phyloP scores from a whole-genome alignment of 345 rosid species.

The Acer saccharum region DNA sequence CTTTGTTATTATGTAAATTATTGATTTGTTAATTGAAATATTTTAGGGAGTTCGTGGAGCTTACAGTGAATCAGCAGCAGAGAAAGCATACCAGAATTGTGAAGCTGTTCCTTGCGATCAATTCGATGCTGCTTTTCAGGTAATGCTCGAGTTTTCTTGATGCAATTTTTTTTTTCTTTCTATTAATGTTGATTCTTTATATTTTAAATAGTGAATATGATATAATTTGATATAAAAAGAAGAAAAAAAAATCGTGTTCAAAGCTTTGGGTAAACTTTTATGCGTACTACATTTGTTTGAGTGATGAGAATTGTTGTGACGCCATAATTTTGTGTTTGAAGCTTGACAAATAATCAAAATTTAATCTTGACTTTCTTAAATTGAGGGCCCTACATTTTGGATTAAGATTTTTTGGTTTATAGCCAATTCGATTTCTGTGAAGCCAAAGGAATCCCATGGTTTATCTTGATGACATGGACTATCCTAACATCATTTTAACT shows the following conservation, averaged over 20 bases:
- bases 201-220: too few relatives aligned
- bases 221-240: too few relatives aligned
- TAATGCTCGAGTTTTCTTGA: conserved; percentile 22
- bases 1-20: neutral
- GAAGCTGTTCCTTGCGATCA: conserved; percentile 97
- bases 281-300: too few relatives aligned
- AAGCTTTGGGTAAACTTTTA: too few relatives aligned
- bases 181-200: neutral
- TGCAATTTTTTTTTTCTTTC: neutral
- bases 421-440: neutral
- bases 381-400: neutral
- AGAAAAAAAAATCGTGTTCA: too few relatives aligned
- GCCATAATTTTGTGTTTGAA: too few relatives aligned
- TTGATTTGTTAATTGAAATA: conserved; percentile 8
- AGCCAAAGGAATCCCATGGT: neutral
- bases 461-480: neutral
- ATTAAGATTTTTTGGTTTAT: too few relatives aligned
- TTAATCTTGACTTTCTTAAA: neutral
- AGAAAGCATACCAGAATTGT: conserved; percentile 92
- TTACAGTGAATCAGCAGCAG: conserved; percentile 92
- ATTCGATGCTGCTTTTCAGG: conserved; percentile 94
- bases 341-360: neutral
- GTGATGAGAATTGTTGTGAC: too few relatives aligned
- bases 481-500: too few relatives aligned
- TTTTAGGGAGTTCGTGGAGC: conserved; percentile 89